Evolutionary conservation across 768 basidiomycete genomes (phyloP), one percentile per base, ranked within the genome.

Genomic region (Paxillus rubicundulus): DNA sequence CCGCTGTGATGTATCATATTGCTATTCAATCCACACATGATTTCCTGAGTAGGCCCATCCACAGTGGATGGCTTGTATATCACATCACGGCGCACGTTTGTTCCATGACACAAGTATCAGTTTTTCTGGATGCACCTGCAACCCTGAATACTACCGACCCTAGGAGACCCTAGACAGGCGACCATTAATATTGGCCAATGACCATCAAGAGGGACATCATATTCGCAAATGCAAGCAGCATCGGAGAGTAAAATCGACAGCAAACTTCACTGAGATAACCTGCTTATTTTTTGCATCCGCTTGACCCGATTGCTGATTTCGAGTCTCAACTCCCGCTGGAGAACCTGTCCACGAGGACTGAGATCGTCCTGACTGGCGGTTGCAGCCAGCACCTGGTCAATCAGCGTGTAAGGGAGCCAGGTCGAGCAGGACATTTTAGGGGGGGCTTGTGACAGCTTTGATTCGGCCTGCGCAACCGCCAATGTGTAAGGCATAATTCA

Each of bases 381-480:
- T 13, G 85, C 84, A 20, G 77, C 76, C 27, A 93, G 75, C 33
- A 93, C 86, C 68, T 91, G 86, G 68, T 94, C 92, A 56, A 94
- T 80, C 49, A 93, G 77, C 45, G 83, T 81, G 63, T 93, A 93
- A 13, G 92, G 92, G 36, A 92, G 73, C 86, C 89, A 92, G 4
- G 87, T 87, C 48, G 78, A 65, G 32, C 77, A 80, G 3, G 88
- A 79, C 36, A 76, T 74, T 62, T 75, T 82, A 27, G 77, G 76
- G 20, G 77, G 71, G 45, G 77, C 75, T 59, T 77, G 81, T 39
- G 78, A 72, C 42, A 86, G 69, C 39, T 74, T 74, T 48, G 72
- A 65, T 56, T 84, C 81, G 43, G 79, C 76, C 85, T 88, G 53
- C 9, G 46, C 24, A n/a, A 18, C 47, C 37, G 34, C 34, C 16